Base-by-base conservation (phyloP, 2,329 filamentous ascomycete species). In the Alternaria conjuncta region DNA sequence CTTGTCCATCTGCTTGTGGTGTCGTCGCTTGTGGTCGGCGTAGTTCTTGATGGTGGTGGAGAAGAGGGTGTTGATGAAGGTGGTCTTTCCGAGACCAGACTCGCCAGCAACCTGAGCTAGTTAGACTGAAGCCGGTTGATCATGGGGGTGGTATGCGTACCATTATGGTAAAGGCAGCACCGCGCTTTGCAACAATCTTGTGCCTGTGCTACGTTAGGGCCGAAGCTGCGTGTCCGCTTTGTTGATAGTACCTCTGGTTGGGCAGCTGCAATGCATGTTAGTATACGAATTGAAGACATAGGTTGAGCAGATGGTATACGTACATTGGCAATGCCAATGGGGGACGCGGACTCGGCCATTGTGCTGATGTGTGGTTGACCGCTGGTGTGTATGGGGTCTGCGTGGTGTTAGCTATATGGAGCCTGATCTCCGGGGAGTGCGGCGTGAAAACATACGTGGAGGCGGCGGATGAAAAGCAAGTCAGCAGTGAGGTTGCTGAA, bases 1-100 rank as follows among this genome's bases (percentile, higher is more conserved):
- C 89, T 98, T 98, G 86, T 99, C 96, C 74, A 98, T 89, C 87
- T 99, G 96, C 90, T 99, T 99, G 85, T 96, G 93, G 84, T 99
- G 96, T 80, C 96, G 93, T 84, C 94, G 92, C 88, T 97, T 97
- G 89, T 99, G 95, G 84, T 99, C 96, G 88, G 96, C 96, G 83
- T 99, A 99, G 89, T 98, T 99, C 89, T 99, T 99, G 89, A 99
- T 99, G 77, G 96, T 99, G 72, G 96, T 99, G 68, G 96, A 99
- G 88, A 99, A 99, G 66, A 99, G 90, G 64, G 96, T 99, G 90
- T 99, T 99, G 90, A 99, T 98, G 85, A 99, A 99, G 78, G 96
- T 99, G 25, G 96, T 99, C 89, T 99, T 99, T 86, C 96, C 96
- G 75, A 98, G 86, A 80, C 95, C 95, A 73, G 96, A 98, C 86